A percentile compares a stretch with the other conserved stretches of the same genome.
phyloP scores from a whole-genome alignment of 2,329 filamentous ascomycete genomes.

The Elsinoe necatrix region DNA sequence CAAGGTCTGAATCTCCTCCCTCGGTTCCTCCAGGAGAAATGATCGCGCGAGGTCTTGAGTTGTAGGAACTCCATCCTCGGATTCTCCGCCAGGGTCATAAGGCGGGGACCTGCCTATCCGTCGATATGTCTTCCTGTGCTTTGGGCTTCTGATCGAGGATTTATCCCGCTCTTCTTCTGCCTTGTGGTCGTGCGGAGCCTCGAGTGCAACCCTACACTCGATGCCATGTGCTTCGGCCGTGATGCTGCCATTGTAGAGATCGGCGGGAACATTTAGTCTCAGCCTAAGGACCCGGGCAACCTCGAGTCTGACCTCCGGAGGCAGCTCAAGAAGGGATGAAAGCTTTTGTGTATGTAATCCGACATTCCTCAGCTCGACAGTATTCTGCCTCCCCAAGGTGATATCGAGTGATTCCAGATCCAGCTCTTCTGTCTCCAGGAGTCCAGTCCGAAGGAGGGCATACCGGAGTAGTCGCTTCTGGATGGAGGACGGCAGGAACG shows the following conservation, averaged over 20 bases:
- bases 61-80: constrained; percentile 48
- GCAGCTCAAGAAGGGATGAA: constrained; percentile 63
- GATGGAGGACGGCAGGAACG: constrained; percentile 67
- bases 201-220: constrained; percentile 47
- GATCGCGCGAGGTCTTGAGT: constrained; percentile 67
- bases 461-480: constrained; percentile 85
- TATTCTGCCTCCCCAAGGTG: constrained; percentile 69
- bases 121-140: constrained; percentile 29
- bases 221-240: constrained; percentile 73
- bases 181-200: constrained; percentile 23
- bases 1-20: constrained; percentile 56
- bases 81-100: constrained; percentile 20
- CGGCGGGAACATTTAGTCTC: constrained; percentile 74
- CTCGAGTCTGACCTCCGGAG: constrained; percentile 59
- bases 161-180: constrained; percentile 28
- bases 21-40: constrained; percentile 64
- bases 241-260: constrained; percentile 80
- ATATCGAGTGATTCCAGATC: constrained; percentile 82
- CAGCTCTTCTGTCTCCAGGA: constrained; percentile 79
- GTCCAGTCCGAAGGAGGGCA: constrained; percentile 70
- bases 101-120: constrained; percentile 28
- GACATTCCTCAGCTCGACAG: constrained; percentile 79
- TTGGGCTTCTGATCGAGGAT: constrained; percentile 24
- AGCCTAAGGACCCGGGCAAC: constrained; percentile 69
- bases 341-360: constrained; percentile 80